Evolutionary conservation across 495 filamentous ascomycete species (phyloP).

Genomic region (Xylaria bambusicola): DNA sequence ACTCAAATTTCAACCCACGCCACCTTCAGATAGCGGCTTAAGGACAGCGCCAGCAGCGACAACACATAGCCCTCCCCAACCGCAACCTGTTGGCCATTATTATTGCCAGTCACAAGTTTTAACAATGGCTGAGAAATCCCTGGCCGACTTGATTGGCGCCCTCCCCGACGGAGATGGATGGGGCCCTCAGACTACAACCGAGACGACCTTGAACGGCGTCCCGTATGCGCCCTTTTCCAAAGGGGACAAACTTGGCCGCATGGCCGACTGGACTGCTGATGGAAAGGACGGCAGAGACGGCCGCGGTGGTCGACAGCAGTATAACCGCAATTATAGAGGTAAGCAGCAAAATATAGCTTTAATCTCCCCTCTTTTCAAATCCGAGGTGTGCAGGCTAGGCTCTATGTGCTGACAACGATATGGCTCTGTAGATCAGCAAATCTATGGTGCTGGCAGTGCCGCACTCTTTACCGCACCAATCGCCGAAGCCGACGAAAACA

Average conservation of each 20-base stretch:
- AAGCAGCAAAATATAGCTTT: constrained; percentile 23
- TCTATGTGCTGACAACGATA: constrained; percentile 23
- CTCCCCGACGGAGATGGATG: constrained; percentile 70
- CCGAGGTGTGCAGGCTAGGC: no score
- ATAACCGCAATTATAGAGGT: constrained; percentile 93
- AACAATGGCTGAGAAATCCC: constrained; percentile 33
- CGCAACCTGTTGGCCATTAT: neutral
- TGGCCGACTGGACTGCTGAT: constrained; percentile 98
- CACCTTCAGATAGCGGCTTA: constrained; percentile 23
- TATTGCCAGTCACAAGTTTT: neutral
- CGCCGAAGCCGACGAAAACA: constrained; percentile 86
- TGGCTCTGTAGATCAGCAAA: constrained; percentile 75
- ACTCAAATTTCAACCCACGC: constrained; percentile 22
- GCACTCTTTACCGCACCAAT: constrained; percentile 85
- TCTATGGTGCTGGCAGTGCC: constrained; percentile 87
- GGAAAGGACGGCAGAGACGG: constrained; percentile 79
- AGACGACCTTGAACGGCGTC: constrained; percentile 88
- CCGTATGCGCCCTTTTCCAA: constrained; percentile 98
- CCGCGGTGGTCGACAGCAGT: constrained; percentile 78
- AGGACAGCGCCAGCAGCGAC: constrained; percentile 17
- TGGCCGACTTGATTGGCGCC: constrained; percentile 58
- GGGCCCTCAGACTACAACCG: constrained; percentile 78
- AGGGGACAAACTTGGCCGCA: constrained; percentile 96
- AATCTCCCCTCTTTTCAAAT: neutral
- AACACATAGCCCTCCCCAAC: constrained; percentile 1